Evolutionary conservation across 768 basidiomycete species (phyloP).

Genomic region (Suillus subluteus): DNA sequence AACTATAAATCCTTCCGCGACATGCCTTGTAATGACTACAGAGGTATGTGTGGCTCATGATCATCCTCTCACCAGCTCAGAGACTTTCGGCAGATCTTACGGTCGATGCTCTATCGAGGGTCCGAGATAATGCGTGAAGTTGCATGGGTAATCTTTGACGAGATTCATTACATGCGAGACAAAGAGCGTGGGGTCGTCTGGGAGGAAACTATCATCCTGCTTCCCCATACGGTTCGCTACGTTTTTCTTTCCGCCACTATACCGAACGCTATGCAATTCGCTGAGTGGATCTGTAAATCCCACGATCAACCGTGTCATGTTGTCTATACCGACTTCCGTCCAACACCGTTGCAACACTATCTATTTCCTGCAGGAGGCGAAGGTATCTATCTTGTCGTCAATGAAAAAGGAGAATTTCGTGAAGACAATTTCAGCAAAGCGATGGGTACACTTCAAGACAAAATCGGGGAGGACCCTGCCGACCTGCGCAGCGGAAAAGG

Average conservation of each 20-base stretch:
- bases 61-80: neutral
- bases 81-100: constrained; percentile 70
- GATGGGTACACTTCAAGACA: constrained; percentile 91
- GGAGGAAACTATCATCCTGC: constrained; percentile 98
- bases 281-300: constrained; percentile 97
- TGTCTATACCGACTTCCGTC: constrained; percentile 98
- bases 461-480: constrained; percentile 88
- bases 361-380: constrained; percentile 96
- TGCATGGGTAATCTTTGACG: constrained; percentile 99
- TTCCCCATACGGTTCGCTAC: constrained; percentile 95
- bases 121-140: constrained; percentile 99
- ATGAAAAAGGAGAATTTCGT: constrained; percentile 95
- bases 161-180: constrained; percentile 99
- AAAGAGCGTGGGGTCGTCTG: constrained; percentile 99
- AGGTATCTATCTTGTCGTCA: constrained; percentile 97
- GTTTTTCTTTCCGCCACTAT: constrained; percentile 99
- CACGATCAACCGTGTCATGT: constrained; percentile 99
- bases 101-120: constrained; percentile 98
- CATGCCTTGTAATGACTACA: constrained; percentile 98
- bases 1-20: constrained; percentile 96
- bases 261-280: constrained; percentile 99
- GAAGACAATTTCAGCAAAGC: constrained; percentile 98
- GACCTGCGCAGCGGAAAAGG: constrained; percentile 85
- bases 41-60: constrained; percentile 57
- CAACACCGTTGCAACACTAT: constrained; percentile 97